These are phyloP conservation scores for Cladosporium sp. DNA, from an alignment of 2,329 filamentous ascomycete genomes.

Conservation along the genomic window DNA sequence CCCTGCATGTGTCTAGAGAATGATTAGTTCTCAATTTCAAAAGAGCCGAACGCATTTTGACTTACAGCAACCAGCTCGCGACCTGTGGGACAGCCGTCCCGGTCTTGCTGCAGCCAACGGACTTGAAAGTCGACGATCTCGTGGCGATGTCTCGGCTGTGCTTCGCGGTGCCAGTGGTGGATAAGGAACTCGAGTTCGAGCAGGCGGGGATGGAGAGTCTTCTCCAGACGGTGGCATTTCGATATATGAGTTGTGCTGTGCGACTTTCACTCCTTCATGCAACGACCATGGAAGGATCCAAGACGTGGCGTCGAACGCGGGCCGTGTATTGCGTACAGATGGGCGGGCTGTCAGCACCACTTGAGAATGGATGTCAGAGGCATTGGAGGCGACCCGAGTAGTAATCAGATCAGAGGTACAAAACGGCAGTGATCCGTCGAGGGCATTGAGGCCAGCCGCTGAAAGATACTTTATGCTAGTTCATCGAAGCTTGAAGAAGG, in stretches of 20 bases:
- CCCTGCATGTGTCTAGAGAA: conserved; percentile 36
- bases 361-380: neutral
- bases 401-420: neutral
- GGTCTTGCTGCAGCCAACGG: conserved; percentile 25
- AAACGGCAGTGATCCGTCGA: neutral
- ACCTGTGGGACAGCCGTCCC: conserved; percentile 53
- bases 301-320: conserved; percentile 9
- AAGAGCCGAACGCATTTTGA: conserved; percentile 24
- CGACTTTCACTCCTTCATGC: conserved; percentile 15
- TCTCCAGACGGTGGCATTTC: conserved; percentile 25
- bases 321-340: neutral
- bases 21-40: neutral
- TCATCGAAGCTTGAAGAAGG: conserved; percentile 1
- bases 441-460: neutral
- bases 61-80: conserved; percentile 56
- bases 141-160: neutral
- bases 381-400: conserved; percentile 13
- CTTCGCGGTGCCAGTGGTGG: conserved; percentile 35
- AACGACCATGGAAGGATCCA: conserved; percentile 7
- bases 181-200: conserved; percentile 33
- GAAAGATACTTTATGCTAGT: conserved; percentile 19
- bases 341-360: neutral
- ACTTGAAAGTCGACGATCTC: conserved; percentile 30
- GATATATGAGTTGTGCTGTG: conserved; percentile 1
- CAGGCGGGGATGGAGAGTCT: conserved; percentile 21